Conservation (phyloP, 2,329 filamentous ascomycete species). For the Paraphoma chrysanthemicola region DNA sequence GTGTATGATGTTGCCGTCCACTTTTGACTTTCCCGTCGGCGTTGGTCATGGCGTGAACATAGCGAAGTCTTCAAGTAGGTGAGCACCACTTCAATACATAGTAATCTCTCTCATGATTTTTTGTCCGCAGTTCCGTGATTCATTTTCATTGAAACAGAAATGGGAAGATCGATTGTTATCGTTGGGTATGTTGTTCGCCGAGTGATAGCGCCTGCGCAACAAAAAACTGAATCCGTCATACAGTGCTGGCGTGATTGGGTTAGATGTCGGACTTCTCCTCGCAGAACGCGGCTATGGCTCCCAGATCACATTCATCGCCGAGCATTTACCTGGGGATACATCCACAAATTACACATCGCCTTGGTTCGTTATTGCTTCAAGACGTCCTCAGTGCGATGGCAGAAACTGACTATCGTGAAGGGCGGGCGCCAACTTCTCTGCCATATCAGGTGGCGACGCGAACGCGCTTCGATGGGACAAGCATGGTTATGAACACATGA, state of each 20-base stretch:
- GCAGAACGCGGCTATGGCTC: constrained; percentile 18
- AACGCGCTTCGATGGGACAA: constrained; percentile 27
- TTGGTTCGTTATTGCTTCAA: constrained; percentile 10
- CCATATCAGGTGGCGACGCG: constrained; percentile 22
- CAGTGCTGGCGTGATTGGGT: constrained; percentile 23
- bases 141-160: not conserved
- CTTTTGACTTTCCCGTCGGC: constrained; percentile 6
- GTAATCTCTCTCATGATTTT: too few relatives aligned
- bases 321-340: constrained; percentile 27
- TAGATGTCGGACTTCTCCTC: constrained; percentile 24
- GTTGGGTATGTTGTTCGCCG: constrained; percentile 10
- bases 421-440: constrained; percentile 26
- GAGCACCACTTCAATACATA: too few relatives aligned
- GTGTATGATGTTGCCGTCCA: too few relatives aligned
- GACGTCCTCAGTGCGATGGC: not conserved
- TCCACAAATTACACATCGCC: constrained; percentile 27
- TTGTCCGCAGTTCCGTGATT: too few relatives aligned
- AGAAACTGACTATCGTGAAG: not conserved
- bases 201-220: not conserved
- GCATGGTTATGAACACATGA: constrained; percentile 20
- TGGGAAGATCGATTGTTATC: constrained; percentile 20
- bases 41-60: not conserved
- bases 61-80: too few relatives aligned
- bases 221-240: too few relatives aligned
- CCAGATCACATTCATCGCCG: constrained; percentile 18